These are phyloP conservation scores for Lecanicillium sp. DNA, from an alignment of 2,329 filamentous ascomycete genomes.

Conservation along the genomic window DNA sequence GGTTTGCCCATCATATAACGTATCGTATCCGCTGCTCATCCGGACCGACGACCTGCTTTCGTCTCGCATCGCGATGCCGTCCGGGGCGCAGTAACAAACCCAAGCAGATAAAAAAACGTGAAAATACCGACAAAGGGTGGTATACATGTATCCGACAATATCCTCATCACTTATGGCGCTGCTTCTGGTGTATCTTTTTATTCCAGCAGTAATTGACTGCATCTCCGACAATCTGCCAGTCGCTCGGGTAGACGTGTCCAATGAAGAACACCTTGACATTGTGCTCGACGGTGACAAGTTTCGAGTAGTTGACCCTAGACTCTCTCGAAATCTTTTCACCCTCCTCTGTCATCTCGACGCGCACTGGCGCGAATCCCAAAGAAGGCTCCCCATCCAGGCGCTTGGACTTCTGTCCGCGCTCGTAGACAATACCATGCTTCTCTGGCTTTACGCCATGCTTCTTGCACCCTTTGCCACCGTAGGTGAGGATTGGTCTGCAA, in stretches of 20 bases:
- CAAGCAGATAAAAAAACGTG: neutral
- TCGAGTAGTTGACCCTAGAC: slow-evolving; percentile 54
- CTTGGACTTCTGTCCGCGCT: slow-evolving; percentile 26
- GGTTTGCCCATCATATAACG: too few species aligned
- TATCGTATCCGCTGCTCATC: too few species aligned
- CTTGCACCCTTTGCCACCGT: slow-evolving; percentile 44
- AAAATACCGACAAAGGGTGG: neutral
- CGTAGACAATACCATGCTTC: slow-evolving; percentile 49
- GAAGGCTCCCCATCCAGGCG: slow-evolving; percentile 36
- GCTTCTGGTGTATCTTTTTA: slow-evolving; percentile 35
- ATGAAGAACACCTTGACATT: slow-evolving; percentile 54
- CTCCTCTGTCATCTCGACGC: slow-evolving; percentile 35
- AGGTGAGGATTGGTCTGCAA: slow-evolving; percentile 49
- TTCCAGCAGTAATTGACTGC: slow-evolving; percentile 47
- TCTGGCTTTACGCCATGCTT: slow-evolving; percentile 47
- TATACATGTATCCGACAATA: slow-evolving; percentile 17
- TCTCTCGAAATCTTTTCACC: slow-evolving; percentile 41
- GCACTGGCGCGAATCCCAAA: slow-evolving; percentile 43
- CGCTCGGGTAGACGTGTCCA: slow-evolving; percentile 35
- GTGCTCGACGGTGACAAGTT: slow-evolving; percentile 50
- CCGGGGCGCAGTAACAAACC: too few species aligned
- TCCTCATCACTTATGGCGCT: slow-evolving; percentile 16
- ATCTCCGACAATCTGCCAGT: slow-evolving; percentile 36
- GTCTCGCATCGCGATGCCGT: too few species aligned
- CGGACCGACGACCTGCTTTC: too few species aligned